Evolutionary conservation across 768 basidiomycete genomes (phyloP), one percentile per base, ranked within the genome.

Genomic region (Roridomyces roridus): DNA sequence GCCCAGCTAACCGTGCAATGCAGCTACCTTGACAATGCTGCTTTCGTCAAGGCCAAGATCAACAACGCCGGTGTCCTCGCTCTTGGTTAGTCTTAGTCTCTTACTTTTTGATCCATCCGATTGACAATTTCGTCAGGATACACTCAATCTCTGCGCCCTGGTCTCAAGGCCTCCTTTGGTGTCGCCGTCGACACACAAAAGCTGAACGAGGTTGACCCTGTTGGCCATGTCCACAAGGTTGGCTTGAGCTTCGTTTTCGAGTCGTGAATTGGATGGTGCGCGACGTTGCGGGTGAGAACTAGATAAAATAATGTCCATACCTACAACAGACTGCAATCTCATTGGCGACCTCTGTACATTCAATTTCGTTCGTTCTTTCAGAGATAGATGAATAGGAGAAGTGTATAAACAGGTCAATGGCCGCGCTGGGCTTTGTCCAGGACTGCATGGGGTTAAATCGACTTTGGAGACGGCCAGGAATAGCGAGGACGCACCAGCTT

Each of bases 11-110:
- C 46, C n/a, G 42, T 28, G 48, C 31, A 28, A 40, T 41, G 24
- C 52, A 91, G 87, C 44, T 88, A 87, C 79, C 87, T 96, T 61
- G 95, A 98, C 78, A 75, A 82, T 26, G 87, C 94, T 63, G 89
- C 95, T 9, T 98, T 92, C 70, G 83, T 98, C 78, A 98, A 99
- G 85, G 92, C 95, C 65, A 98, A 98, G 85, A 96, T 98, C 81
- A 98, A 98, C 87, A 96, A 96, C 79, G 73, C 86, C 55, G 96
- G 96, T 82, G 83, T 96, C 70, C 83, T 97, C 64, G 89, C 85
- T 67, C 87, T 96, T 64, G 89, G 85, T 92, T 29, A 39, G 24
- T n/a, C 31, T 28, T 55, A n/a, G n/a, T n/a, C n/a, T n/a, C n/a
- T n/a, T n/a, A n/a, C 5, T 41, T 44, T 47, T 20, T 44, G 20